Conservation (phyloP, 1,139 yeast genomes). For the Trichomonascaceae sp. region DNA sequence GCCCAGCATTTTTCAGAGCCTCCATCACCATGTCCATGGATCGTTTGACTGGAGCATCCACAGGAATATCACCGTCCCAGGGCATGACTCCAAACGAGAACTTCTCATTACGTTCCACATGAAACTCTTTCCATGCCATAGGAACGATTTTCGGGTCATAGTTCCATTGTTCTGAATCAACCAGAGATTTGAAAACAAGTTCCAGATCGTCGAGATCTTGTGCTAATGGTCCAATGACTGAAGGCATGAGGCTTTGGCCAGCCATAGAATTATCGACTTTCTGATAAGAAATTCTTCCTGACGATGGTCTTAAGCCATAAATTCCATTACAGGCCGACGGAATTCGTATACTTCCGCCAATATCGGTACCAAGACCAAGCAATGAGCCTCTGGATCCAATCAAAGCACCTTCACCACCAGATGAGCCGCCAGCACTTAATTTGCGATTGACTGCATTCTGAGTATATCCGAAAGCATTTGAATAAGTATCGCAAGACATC, state of each 20-base stretch:
- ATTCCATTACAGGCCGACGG: slow-evolving; percentile 71
- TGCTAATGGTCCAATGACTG: slow-evolving; percentile 42
- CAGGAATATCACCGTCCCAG: slow-evolving; percentile 26
- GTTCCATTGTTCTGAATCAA: slow-evolving; percentile 50
- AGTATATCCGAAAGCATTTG: slow-evolving; percentile 46
- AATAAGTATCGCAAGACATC: slow-evolving; percentile 43
- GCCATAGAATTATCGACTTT: slow-evolving; percentile 44
- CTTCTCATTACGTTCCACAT: slow-evolving; percentile 34
- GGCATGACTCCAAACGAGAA: slow-evolving; percentile 29
- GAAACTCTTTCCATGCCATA: slow-evolving; percentile 40
- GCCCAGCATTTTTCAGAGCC: slow-evolving; percentile 32
- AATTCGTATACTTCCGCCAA: slow-evolving; percentile 72
- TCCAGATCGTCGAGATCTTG: slow-evolving; percentile 50
- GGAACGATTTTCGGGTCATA: slow-evolving; percentile 44
- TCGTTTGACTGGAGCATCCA: slow-evolving; percentile 42
- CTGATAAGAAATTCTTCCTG: slow-evolving; percentile 33
- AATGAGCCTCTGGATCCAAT: slow-evolving; percentile 43
- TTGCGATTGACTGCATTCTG: slow-evolving; percentile 46
- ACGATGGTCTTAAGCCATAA: slow-evolving; percentile 63
- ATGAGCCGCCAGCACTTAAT: slow-evolving; percentile 61
- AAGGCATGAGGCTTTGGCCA: slow-evolving; percentile 37
- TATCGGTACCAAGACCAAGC: slow-evolving; percentile 69
- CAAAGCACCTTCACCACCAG: slow-evolving; percentile 73
- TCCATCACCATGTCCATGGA: slow-evolving; percentile 28
- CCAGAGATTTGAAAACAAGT: slow-evolving; percentile 37